Percentiles rank a stretch among this genome's conserved stretches.
Evolutionary conservation across 83 land plant species (phyloP).

Genomic region (Diphasiastrum complanatum): DNA sequence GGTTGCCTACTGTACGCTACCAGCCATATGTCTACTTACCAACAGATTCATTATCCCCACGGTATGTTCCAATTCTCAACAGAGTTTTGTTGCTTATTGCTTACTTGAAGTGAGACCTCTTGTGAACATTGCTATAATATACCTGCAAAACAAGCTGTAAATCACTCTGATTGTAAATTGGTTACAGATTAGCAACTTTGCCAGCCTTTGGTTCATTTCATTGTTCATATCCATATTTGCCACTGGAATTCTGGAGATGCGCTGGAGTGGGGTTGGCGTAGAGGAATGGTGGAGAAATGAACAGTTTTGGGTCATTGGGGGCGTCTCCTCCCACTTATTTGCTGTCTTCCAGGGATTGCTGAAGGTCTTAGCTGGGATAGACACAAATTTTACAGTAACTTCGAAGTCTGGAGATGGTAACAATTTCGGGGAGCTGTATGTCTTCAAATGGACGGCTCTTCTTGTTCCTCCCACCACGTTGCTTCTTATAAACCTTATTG

Average conservation of each 20-base stretch:
- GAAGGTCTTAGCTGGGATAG: too few relatives aligned
- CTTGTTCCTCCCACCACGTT: conserved; percentile 10
- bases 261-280: conserved; percentile 21
- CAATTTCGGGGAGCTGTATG: conserved; percentile 9
- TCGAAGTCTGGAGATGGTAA: conserved; percentile 8
- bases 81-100: not conserved
- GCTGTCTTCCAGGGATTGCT: conserved; percentile 50
- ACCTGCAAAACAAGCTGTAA: too few relatives aligned
- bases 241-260: conserved; percentile 10
- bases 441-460: conserved; percentile 15
- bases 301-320: conserved; percentile 55
- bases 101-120: not conserved
- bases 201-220: too few relatives aligned
- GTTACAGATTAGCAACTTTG: conserved; percentile 12
- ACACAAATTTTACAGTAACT: conserved; percentile 14
- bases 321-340: conserved; percentile 48
- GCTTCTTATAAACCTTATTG: conserved; percentile 8
- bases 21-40: conserved; percentile 7
- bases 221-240: conserved; percentile 13
- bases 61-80: conserved; percentile 1
- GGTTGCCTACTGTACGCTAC: conserved; percentile 12
- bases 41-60: conserved; percentile 15
- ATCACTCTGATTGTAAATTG: too few relatives aligned
- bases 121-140: too few relatives aligned
- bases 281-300: conserved; percentile 58